These are phyloP conservation scores for Cucurbita moschata DNA, from an alignment of 306 rosid genomes.

Conservation along the genomic window DNA sequence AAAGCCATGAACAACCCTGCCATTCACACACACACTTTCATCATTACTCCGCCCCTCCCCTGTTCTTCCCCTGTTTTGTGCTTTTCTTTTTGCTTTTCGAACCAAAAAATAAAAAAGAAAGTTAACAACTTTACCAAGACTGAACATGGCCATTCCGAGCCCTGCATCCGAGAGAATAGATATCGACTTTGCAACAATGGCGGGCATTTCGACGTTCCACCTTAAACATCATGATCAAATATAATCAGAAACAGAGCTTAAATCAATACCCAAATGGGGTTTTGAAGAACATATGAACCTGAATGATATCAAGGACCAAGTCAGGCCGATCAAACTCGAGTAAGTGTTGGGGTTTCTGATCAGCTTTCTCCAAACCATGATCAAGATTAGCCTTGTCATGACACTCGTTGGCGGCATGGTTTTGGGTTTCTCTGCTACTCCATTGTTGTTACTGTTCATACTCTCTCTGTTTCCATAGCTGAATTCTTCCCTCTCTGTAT, in stretches of 20 bases:
- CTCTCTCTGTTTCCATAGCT: constrained; percentile 69
- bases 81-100: neutral
- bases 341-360: constrained; percentile 89
- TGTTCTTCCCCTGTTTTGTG: neutral
- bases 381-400: constrained; percentile 85
- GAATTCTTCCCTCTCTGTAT: constrained; percentile 60
- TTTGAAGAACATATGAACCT: constrained; percentile 11
- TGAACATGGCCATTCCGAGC: constrained; percentile 97
- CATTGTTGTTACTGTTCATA: constrained; percentile 26
- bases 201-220: constrained; percentile 81
- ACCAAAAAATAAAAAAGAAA: neutral
- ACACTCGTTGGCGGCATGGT: constrained; percentile 83
- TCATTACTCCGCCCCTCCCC: neutral
- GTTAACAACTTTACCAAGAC: constrained; percentile 54
- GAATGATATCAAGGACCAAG: constrained; percentile 78
- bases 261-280: neutral
- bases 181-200: constrained; percentile 68
- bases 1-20: constrained; percentile 94
- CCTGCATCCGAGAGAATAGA: constrained; percentile 90
- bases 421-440: constrained; percentile 28
- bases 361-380: constrained; percentile 91
- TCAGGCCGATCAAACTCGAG: constrained; percentile 65
- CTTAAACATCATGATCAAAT: constrained; percentile 12
- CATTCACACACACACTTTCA: constrained; percentile 9
- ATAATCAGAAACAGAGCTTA: neutral